These are phyloP conservation scores for Aspergillus terreus DNA, from an alignment of 2,329 filamentous ascomycete species.

Conservation along the genomic window DNA sequence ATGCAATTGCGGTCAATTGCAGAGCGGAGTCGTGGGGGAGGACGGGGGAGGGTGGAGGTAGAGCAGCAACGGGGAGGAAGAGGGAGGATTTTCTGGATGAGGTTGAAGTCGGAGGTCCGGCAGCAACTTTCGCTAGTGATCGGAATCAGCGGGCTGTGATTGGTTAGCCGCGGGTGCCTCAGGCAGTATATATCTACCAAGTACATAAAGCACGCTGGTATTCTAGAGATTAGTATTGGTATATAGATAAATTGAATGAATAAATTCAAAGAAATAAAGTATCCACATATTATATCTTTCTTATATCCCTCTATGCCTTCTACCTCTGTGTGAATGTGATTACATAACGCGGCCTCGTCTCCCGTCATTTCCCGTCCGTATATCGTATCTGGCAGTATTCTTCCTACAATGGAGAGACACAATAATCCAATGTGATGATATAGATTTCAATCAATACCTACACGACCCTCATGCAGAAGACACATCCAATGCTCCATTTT, in stretches of 20 bases:
- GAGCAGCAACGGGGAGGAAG: conserved; percentile 20
- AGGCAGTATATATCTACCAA: no score
- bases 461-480: neutral
- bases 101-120: conserved; percentile 35
- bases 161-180: conserved; percentile 21
- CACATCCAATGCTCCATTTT: neutral
- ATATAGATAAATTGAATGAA: neutral
- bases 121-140: conserved; percentile 34
- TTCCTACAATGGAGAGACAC: conserved; percentile 1
- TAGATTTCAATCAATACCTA: neutral
- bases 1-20: conserved; percentile 36
- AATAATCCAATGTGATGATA: neutral
- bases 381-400: neutral
- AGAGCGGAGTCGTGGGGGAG: conserved; percentile 16
- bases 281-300: no score
- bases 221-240: neutral
- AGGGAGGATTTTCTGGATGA: conserved; percentile 34
- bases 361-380: conserved; percentile 11
- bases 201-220: no score
- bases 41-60: conserved; percentile 14
- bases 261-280: no score
- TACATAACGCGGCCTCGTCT: neutral
- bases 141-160: conserved; percentile 41
- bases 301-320: no score
- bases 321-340: neutral